phyloP scores from a whole-genome alignment of 331 rosid species.

The Quercus tomentella region DNA sequence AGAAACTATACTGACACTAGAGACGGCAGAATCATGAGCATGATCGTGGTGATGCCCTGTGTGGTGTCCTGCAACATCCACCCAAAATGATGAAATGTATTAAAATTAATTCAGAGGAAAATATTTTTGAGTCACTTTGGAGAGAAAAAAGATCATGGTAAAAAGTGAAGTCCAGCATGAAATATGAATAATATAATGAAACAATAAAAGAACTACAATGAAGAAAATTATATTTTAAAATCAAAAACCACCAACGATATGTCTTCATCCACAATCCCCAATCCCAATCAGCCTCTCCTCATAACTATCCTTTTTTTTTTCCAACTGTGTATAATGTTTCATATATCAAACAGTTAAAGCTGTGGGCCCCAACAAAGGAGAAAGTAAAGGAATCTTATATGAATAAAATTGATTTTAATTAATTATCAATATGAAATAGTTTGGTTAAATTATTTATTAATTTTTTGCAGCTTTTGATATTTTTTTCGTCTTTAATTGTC shows the following conservation, averaged over 20 bases:
- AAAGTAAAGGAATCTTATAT: background rate
- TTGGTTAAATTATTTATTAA: too few species aligned
- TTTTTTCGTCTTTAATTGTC: background rate
- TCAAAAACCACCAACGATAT: background rate
- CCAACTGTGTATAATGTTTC: background rate
- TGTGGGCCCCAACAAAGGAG: background rate
- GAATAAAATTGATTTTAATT: background rate
- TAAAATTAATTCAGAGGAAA: slow-evolving; percentile 3
- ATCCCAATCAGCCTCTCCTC: background rate
- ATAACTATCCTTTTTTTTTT: background rate
- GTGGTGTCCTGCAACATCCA: slow-evolving; percentile 41
- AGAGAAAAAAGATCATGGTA: background rate
- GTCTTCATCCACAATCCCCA: background rate
- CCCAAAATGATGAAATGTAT: slow-evolving; percentile 15
- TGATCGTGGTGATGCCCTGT: slow-evolving; percentile 62
- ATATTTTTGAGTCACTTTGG: background rate
- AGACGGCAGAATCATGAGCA: slow-evolving; percentile 72
- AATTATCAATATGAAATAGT: background rate
- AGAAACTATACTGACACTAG: slow-evolving; percentile 75
- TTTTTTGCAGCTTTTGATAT: background rate
- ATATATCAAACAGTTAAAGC: background rate
- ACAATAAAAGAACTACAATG: background rate
- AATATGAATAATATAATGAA: background rate
- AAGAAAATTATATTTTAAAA: background rate
- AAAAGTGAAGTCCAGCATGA: background rate